Percentiles rank a stretch among this genome's conserved stretches.
phyloP scores from a whole-genome alignment of 495 filamentous ascomycete genomes.

The Recurvomyces mirabilis region DNA sequence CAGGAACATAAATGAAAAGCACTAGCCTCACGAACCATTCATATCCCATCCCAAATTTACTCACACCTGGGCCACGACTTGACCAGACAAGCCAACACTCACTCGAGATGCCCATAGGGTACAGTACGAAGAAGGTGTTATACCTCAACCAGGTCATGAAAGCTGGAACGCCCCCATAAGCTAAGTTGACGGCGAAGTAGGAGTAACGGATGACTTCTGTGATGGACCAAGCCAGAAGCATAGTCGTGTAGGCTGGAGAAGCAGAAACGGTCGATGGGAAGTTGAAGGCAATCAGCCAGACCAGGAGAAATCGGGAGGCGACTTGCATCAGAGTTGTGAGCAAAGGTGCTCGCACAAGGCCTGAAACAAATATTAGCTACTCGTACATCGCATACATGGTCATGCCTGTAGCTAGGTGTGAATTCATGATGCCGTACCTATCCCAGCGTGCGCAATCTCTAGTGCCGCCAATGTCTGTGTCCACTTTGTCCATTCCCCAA shows the following conservation, averaged over 20 bases:
- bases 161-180: slow-evolving; percentile 39
- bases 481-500: slow-evolving; percentile 56
- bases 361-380: too few relatives aligned
- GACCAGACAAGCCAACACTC: slow-evolving; percentile 67
- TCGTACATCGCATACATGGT: too few relatives aligned
- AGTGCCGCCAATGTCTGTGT: slow-evolving; percentile 74
- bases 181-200: slow-evolving; percentile 68
- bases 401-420: too few relatives aligned
- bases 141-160: slow-evolving; percentile 77
- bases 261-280: slow-evolving; percentile 47
- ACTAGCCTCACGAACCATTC: slow-evolving; percentile 39
- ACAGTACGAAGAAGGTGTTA: slow-evolving; percentile 84
- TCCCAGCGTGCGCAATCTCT: slow-evolving; percentile 77
- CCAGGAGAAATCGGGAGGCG: slow-evolving; percentile 64
- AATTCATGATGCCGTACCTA: too few relatives aligned
- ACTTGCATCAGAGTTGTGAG: slow-evolving; percentile 85
- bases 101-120: slow-evolving; percentile 79
- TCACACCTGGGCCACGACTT: slow-evolving; percentile 49
- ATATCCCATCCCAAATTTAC: slow-evolving; percentile 37
- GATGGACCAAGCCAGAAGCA: slow-evolving; percentile 71
- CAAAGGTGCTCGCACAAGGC: slow-evolving; percentile 74
- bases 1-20: slow-evolving; percentile 29
- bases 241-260: slow-evolving; percentile 47
- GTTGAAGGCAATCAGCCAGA: slow-evolving; percentile 62
- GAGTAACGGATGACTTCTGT: slow-evolving; percentile 84